These are phyloP conservation scores for Centella asiatica DNA, from an alignment of 129 eudicot genomes.

Conservation along the genomic window DNA sequence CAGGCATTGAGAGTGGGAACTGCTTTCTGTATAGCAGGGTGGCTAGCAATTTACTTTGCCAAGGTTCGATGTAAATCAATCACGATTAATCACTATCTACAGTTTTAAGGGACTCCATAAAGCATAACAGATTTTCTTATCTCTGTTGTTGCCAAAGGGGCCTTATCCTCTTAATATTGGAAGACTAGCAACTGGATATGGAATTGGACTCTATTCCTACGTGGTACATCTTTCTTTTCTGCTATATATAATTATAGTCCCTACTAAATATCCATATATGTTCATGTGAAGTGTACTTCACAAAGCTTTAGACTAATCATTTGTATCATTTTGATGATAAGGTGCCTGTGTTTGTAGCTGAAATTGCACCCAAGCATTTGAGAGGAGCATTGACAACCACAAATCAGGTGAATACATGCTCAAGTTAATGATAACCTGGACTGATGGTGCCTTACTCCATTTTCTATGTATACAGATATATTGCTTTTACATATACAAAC, in stretches of 20 bases:
- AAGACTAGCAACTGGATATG: slow-evolving; percentile 90
- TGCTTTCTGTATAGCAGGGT: slow-evolving; percentile 61
- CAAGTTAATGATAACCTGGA: too few species aligned
- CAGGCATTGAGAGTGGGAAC: slow-evolving; percentile 82
- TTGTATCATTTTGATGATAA: slow-evolving; percentile 13
- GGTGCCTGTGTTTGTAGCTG: slow-evolving; percentile 88
- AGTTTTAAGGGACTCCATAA: not conserved
- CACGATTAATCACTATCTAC: not conserved
- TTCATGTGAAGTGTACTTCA: not conserved
- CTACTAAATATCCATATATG: not conserved
- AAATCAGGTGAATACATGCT: slow-evolving; percentile 83
- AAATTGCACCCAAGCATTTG: slow-evolving; percentile 76
- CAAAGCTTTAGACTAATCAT: not conserved
- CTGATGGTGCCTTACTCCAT: too few species aligned
- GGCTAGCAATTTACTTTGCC: slow-evolving; percentile 85
- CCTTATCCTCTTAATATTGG: slow-evolving; percentile 51
- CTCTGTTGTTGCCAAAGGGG: slow-evolving; percentile 29
- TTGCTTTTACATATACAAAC: too few species aligned
- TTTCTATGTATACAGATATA: too few species aligned
- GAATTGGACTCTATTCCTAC: slow-evolving; percentile 88
- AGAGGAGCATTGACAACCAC: slow-evolving; percentile 84
- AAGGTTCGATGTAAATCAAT: slow-evolving; percentile 31
- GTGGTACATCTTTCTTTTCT: slow-evolving; percentile 40
- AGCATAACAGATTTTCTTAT: too few species aligned
- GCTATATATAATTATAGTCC: not conserved